phyloP scores from a whole-genome alignment of 257 asterid species.

The Lithospermum erythrorhizon region DNA sequence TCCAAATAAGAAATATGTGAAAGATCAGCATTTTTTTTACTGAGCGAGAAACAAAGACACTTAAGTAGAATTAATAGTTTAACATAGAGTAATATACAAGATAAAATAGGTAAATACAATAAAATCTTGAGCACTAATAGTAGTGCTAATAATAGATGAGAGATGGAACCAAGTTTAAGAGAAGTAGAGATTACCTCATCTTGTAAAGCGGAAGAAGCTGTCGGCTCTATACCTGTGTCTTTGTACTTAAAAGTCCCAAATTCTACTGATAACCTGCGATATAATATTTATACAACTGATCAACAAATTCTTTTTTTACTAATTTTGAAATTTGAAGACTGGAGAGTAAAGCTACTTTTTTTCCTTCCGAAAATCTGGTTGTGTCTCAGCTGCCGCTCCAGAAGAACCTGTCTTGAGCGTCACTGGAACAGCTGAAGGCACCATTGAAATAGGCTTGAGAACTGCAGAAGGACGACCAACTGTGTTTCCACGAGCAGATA shows the following conservation, averaged over 20 bases:
- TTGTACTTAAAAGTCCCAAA: constrained; percentile 82
- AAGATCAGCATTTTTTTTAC: background rate
- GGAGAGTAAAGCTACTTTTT: constrained; percentile 33
- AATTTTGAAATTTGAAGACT: background rate
- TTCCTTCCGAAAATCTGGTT: constrained; percentile 40
- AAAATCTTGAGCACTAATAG: background rate
- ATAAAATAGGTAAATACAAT: too few relatives aligned
- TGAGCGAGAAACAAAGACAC: too few relatives aligned
- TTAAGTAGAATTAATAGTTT: too few relatives aligned
- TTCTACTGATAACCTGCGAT: constrained; percentile 67
- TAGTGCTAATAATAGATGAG: background rate
- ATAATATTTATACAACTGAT: constrained; percentile 7
- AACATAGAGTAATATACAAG: too few relatives aligned
- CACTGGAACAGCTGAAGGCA: constrained; percentile 43
- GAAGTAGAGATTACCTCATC: constrained; percentile 55
- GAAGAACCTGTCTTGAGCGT: constrained; percentile 37
- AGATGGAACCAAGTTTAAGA: too few relatives aligned
- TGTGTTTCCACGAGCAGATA: constrained; percentile 46
- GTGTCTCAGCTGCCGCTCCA: constrained; percentile 38
- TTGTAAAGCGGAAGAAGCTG: constrained; percentile 80
- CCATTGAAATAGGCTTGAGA: constrained; percentile 39
- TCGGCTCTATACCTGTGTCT: constrained; percentile 42
- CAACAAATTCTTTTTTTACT: background rate
- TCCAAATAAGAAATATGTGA: background rate
- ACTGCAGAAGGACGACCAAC: constrained; percentile 36